Percentiles rank a stretch among this genome's conserved stretches.
Evolutionary conservation across 2,329 filamentous ascomycete genomes (phyloP).

Genomic region (Verruconis gallopava): DNA sequence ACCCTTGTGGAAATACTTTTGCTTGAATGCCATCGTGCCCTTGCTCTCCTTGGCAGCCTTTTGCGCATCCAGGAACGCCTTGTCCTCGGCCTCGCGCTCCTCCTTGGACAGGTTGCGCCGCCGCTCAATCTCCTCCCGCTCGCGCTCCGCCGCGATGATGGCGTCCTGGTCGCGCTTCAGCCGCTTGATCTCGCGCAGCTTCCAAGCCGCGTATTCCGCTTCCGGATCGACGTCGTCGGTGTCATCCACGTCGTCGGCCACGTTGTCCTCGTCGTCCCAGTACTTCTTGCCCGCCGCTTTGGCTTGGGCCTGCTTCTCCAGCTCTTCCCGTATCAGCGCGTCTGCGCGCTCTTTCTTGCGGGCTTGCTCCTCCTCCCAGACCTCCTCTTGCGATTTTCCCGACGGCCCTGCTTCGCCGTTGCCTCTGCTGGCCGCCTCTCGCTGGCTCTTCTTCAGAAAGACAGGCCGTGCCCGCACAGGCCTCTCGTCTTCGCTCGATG

Average conservation of each 20-base stretch:
- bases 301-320: slow-evolving; percentile 67
- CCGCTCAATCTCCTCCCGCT: slow-evolving; percentile 80
- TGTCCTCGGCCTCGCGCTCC: slow-evolving; percentile 76
- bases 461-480: slow-evolving; percentile 45
- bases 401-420: slow-evolving; percentile 14
- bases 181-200: slow-evolving; percentile 77
- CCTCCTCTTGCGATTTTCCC: slow-evolving; percentile 25
- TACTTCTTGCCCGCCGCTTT: slow-evolving; percentile 65
- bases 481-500: slow-evolving; percentile 44
- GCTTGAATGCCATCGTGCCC: slow-evolving; percentile 80
- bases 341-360: slow-evolving; percentile 60
- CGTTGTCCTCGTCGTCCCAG: slow-evolving; percentile 62
- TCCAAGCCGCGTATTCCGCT: slow-evolving; percentile 86
- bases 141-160: slow-evolving; percentile 72
- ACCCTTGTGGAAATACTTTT: slow-evolving; percentile 93
- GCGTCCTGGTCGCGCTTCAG: slow-evolving; percentile 76
- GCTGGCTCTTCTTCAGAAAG: slow-evolving; percentile 52
- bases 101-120: slow-evolving; percentile 74
- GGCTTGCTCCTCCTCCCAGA: slow-evolving; percentile 37
- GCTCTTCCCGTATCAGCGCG: slow-evolving; percentile 74
- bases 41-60: slow-evolving; percentile 60
- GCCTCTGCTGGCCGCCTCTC: slow-evolving; percentile 26
- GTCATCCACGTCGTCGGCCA: slow-evolving; percentile 72
- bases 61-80: slow-evolving; percentile 62
- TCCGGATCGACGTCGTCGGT: slow-evolving; percentile 76